Evolutionary conservation across 768 basidiomycete genomes (phyloP), one percentile per base, ranked within the genome.

Genomic region (Podaxis sp.): DNA sequence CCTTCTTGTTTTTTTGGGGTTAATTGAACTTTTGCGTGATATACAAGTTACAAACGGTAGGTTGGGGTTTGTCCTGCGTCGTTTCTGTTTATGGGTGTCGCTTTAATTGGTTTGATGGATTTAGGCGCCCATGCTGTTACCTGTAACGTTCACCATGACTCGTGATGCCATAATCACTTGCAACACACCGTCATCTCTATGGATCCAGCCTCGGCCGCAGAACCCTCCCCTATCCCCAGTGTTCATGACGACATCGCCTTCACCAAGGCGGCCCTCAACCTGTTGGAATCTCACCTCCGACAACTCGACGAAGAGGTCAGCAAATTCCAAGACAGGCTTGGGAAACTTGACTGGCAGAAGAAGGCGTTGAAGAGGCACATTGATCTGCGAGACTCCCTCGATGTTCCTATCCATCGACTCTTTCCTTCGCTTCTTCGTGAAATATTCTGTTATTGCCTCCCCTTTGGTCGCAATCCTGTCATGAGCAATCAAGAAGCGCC

Each of bases 381-480:
- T n/a, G 33, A 40, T 15, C 2, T 26, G n/a, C 52, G 26, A 17
- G n/a, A 52, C 2, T 26, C 62, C 15, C 48, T 64, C 11, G 40
- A 60, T 28, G 41, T 49, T 17, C 64, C 66, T n/a, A 56, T 67
- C 13, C 49, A 46, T 11, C 60, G 50, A 15, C 64, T 67, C 48
- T 58, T 57, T 20, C 38, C 30, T 26, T 56, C 58, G 12, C 51
- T 67, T 6, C 57, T 65, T 15, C 44, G 56, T 24, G 54, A 60
- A 15, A 63, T 65, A 5, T 67, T 67, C 49, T 28, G 41, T 17
- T 30, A 59, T n/a, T 66, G 65, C 41, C 65, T 66, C 4, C 65
- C 65, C 8, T 37, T 58, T 13, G 46, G 26, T 15, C 54, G 55
- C 36, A 66, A 64, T 53, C 46, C 65, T 8, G 63, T 60, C 11